Evolutionary conservation across 192 early-diverging fungal genomes (phyloP), one percentile per base, ranked within the genome.

Genomic region (Lunasporangiospora selenospora): DNA sequence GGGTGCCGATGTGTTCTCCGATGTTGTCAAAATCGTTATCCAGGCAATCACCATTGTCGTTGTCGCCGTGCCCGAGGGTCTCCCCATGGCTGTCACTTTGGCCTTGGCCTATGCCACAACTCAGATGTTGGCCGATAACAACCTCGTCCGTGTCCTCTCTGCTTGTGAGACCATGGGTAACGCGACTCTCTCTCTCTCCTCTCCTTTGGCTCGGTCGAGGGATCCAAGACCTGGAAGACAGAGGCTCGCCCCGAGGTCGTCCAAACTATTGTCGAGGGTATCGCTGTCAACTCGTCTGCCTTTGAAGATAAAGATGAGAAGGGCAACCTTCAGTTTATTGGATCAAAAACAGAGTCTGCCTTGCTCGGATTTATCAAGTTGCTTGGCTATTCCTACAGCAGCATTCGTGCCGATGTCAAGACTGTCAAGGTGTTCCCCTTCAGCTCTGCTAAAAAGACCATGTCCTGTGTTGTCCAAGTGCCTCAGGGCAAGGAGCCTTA

Each of bases 161-260:
- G 87, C 87, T 5, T 90, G 96, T 62, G 93, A 92, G 78, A 91
- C 89, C 16, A 90, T 93, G 88, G 92, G 92, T 42, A 87, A 88
- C 39, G 89, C 87, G n/a, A 92, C 90, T 0, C 70, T 16, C 46
- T 91, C n/a, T 80, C 86, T 27, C 53, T 75, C 31, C 40, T 65
- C 40, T 40, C 65, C 41, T 83, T 85, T 59, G 57, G 36, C 21
- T 64, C 50, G 15, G 40, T 61, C 16, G 53, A 70, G 34, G 76
- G 80, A 6, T 75, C 62, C 21, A 76, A 81, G 44, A 58, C 55
- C 3, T 88, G 83, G 81, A 73, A 58, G 33, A 70, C 71, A 10
- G n/a, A 70, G 41, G 81, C 87, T 30, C 65, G 75, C 19, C 49
- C 23, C 43, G 67, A 56, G 10, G 52, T 55, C 41, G 81, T 65